Percentiles rank a stretch among this genome's conserved stretches.
These are phyloP conservation scores for Diplotaxis tenuifolia DNA, from an alignment of 345 rosid genomes.

Conservation along the genomic window DNA sequence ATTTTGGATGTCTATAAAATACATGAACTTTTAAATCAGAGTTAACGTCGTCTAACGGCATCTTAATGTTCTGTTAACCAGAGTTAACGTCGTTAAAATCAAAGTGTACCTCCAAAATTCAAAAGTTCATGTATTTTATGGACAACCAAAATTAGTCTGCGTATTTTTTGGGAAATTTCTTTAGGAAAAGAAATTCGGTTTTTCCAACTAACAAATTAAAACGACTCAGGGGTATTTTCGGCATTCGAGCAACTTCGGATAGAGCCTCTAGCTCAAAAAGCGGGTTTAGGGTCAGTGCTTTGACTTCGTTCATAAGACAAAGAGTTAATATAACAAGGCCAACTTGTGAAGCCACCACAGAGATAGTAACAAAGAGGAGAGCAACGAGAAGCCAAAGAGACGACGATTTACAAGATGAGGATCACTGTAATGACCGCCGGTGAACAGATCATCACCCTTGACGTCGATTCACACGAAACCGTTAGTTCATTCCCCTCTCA, in stretches of 20 bases:
- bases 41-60: no score
- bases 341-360: conserved; percentile 16
- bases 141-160: no score
- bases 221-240: conserved; percentile 9
- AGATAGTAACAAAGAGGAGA: conserved; percentile 15
- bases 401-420: conserved; percentile 48
- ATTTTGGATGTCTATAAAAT: no score
- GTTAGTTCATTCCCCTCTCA: conserved; percentile 28
- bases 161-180: no score
- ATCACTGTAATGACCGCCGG: conserved; percentile 90
- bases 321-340: not conserved
- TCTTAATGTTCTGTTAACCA: no score
- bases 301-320: conserved; percentile 17
- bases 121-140: no score
- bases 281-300: not conserved
- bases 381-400: conserved; percentile 12
- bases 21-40: no score
- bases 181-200: no score
- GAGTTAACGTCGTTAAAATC: no score
- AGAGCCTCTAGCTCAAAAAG: not conserved
- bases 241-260: not conserved
- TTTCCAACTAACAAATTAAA: not conserved
- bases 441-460: conserved; percentile 76
- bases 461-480: conserved; percentile 85
- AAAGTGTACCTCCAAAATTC: no score